These are phyloP conservation scores for Cicer arietinum DNA, from an alignment of 306 rosid genomes.

Conservation along the genomic window DNA sequence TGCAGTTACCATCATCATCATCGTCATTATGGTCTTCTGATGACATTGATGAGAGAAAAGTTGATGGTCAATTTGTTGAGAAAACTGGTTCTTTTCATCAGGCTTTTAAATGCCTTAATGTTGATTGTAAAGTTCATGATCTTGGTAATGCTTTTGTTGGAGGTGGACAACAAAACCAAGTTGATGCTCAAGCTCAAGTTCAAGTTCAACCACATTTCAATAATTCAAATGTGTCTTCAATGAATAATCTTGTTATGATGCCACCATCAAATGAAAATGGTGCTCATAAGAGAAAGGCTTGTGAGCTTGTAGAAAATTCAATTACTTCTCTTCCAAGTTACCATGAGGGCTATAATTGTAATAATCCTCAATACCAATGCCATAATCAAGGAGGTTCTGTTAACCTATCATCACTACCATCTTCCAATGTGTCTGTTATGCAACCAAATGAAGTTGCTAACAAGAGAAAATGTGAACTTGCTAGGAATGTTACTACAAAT, in stretches of 20 bases:
- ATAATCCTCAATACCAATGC: neutral
- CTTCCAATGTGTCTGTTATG: neutral
- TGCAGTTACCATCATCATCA: no score
- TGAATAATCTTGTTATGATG: neutral
- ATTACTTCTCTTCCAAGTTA: no score
- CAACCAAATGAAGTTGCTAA: neutral
- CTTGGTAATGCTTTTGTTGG: neutral
- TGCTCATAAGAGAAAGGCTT: constrained; percentile 24
- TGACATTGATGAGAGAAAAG: no score
- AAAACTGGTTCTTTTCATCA: neutral
- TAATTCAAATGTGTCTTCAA: neutral
- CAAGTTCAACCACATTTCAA: neutral
- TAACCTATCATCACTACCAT: neutral
- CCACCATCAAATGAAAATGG: neutral
- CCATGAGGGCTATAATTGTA: neutral
- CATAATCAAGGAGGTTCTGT: neutral
- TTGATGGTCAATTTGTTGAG: no score
- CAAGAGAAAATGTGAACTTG: neutral
- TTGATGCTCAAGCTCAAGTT: no score
- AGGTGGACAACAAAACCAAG: neutral
- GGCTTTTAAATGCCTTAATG: no score
- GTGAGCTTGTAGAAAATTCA: neutral
- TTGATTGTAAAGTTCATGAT: no score
- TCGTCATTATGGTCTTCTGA: no score
- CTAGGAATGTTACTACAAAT: neutral